phyloP scores from a whole-genome alignment of 371 early-diverging fungal genomes.

The Amoeboaphelidium protococcarum region DNA sequence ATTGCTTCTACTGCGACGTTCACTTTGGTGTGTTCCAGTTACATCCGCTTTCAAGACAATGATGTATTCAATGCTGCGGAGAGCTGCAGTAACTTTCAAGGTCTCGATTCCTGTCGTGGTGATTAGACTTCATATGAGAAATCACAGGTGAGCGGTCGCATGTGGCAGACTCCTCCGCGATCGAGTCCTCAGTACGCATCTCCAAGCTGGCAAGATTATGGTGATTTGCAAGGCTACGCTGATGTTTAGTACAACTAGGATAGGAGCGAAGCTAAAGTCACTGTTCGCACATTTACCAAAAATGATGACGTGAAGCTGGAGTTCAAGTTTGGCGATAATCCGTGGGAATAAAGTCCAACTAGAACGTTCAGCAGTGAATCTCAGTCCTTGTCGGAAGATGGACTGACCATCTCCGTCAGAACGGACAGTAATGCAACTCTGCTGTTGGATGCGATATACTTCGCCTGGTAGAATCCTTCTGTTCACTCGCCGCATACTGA shows the following conservation, averaged over 20 bases:
- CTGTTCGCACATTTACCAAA: background rate
- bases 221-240: constrained; percentile 6
- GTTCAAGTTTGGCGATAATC: background rate
- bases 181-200: constrained; percentile 1
- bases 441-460: constrained; percentile 3
- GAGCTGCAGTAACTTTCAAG: background rate
- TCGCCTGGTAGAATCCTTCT: constrained; percentile 3
- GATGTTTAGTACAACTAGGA: constrained; percentile 4
- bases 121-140: too few species aligned
- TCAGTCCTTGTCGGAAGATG: too few species aligned
- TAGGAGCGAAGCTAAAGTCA: background rate
- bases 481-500: background rate
- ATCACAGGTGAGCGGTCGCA: too few species aligned
- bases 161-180: background rate
- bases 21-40: too few species aligned
- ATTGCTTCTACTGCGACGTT: too few species aligned
- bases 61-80: too few species aligned
- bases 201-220: constrained; percentile 5
- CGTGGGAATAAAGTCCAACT: too few species aligned
- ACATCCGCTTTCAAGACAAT: too few species aligned
- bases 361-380: too few species aligned
- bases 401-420: too few species aligned
- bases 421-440: too few species aligned
- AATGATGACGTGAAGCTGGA: background rate
- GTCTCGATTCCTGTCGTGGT: background rate